Base-by-base conservation (phyloP, 2,329 filamentous ascomycete species). In the Hypoxylon sp. region DNA sequence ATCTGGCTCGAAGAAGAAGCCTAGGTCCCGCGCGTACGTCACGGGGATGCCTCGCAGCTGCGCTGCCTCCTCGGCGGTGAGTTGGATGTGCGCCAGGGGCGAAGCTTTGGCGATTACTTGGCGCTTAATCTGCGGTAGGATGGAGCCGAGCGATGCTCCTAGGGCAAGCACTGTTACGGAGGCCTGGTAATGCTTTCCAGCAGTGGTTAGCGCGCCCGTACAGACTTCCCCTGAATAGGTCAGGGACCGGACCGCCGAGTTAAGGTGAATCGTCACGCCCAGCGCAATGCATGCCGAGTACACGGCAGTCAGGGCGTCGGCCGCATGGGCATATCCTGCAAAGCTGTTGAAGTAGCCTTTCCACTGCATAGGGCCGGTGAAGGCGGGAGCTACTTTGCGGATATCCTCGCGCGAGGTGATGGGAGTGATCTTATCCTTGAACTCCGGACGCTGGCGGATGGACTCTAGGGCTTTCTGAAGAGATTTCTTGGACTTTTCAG, bases 1-100 rank as follows among this genome's bases (percentile, higher is more conserved):
- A 68, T 90, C 88, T 0, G 89, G 88, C 75, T 90, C 89, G 63
- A 90, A 90, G 77, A 89, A 87, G 80, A 90, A 90, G 0, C 88
- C 88, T 0, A 90, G 78, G 66, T 90, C 88, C 1, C 88, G 83
- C 1, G 85, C 84, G 57, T 89, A 88, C 0, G 85, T 88, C 0
- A 89, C 86, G 0, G 89, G 88, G 10, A 90, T 87, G 2, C 86
- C 85, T 1, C 84, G 82, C 0, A 91, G 82, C 4, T 77, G 78
- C 2, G 83, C 81, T 0, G 84, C 82, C 74, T 91, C 88, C 0
- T 82, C 81, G 5, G 85, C 80, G 0, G 82, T 87, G 1, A 90
- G 81, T 51, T 85, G 83, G 1, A 90, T 79, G 71, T 90, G 88
- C 0, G 85, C 87, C 1, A 91, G 83, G 0, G 85, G 84, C 85